A percentile compares a stretch with the other conserved stretches of the same genome.
Evolutionary conservation across 768 basidiomycete genomes (phyloP).

Genomic region (Mrakia blollopis): DNA sequence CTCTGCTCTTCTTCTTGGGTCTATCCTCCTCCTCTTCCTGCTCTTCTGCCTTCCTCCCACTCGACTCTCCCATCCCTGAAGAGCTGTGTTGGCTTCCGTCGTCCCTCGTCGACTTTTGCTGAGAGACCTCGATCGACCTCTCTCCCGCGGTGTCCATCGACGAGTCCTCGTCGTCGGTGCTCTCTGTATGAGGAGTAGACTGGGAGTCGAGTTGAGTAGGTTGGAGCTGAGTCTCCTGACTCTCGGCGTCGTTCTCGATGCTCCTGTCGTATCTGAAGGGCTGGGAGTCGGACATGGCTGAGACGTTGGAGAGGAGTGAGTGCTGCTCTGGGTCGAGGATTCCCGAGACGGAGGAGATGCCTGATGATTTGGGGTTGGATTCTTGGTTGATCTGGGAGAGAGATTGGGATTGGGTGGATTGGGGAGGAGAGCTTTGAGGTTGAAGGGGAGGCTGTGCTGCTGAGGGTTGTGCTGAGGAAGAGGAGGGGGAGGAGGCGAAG

Average conservation of each 20-base stretch:
- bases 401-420: not conserved
- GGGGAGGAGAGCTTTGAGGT: not conserved
- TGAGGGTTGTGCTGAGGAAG: not conserved
- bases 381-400: not conserved
- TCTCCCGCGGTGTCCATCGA: not conserved
- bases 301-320: not conserved
- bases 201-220: not conserved
- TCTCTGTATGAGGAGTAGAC: not conserved
- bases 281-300: not conserved
- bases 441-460: not conserved
- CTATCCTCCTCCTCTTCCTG: not conserved
- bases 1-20: not conserved
- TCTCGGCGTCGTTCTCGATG: not conserved
- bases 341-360: not conserved
- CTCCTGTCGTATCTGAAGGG: not conserved
- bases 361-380: not conserved
- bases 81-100: not conserved
- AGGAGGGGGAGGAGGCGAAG: not conserved
- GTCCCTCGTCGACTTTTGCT: not conserved
- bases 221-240: not conserved
- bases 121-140: not conserved
- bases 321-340: not conserved
- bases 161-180: not conserved
- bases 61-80: not conserved
- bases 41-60: not conserved